phyloP scores from a whole-genome alignment of 2,329 filamentous ascomycete genomes.

The Trichoderma sp. region DNA sequence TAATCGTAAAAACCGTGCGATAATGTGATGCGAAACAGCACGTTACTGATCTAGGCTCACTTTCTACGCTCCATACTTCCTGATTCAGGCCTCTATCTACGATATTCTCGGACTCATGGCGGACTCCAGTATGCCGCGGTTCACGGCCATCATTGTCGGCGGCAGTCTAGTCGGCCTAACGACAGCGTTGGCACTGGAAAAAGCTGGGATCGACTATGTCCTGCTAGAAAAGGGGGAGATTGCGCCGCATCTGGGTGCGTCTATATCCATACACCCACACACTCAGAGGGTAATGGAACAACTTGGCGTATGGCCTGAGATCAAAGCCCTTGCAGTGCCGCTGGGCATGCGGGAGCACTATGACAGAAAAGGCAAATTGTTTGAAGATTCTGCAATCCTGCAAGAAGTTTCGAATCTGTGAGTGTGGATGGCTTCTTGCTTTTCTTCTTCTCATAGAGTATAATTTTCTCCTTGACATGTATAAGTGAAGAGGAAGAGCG shows the following conservation, averaged over 20 bases:
- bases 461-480: background rate
- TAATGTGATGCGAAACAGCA: background rate
- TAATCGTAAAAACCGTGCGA: background rate
- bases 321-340: background rate
- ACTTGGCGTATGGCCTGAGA: constrained; percentile 34
- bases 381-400: constrained; percentile 6
- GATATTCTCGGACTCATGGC: background rate
- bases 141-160: constrained; percentile 38
- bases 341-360: constrained; percentile 12
- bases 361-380: constrained; percentile 15
- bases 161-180: constrained; percentile 43
- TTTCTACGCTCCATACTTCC: background rate
- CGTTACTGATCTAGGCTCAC: background rate
- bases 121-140: constrained; percentile 1
- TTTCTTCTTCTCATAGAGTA: background rate
- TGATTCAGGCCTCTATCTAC: background rate
- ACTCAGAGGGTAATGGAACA: constrained; percentile 41
- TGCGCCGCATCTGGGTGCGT: constrained; percentile 38
- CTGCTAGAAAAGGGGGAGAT: constrained; percentile 39
- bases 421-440: background rate
- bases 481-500: no score
- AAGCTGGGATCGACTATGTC: constrained; percentile 38
- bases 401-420: constrained; percentile 20
- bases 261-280: constrained; percentile 41
- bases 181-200: constrained; percentile 36